These are phyloP conservation scores for Metschnikowia arizonensis DNA, from an alignment of 805 yeast species.

Conservation along the genomic window DNA sequence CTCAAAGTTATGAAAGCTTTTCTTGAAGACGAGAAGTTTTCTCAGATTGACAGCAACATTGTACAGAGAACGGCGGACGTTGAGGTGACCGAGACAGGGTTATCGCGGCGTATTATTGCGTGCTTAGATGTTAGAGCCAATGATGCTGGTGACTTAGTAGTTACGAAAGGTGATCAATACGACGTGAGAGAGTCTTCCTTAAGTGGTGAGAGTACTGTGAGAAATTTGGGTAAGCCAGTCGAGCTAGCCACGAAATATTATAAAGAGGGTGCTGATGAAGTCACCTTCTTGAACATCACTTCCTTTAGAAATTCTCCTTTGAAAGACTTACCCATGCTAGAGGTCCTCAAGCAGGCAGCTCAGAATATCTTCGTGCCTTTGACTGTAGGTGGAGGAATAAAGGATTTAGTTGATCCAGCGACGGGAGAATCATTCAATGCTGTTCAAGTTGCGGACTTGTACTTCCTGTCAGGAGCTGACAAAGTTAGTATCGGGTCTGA, in stretches of 20 bases:
- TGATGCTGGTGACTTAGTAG: constrained; percentile 92
- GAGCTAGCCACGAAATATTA: constrained; percentile 88
- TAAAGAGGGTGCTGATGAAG: constrained; percentile 94
- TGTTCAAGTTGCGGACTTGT: constrained; percentile 81
- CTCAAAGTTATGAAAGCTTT: constrained; percentile 70
- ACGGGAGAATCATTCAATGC: constrained; percentile 74
- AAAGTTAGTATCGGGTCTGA: constrained; percentile 98
- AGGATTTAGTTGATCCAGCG: constrained; percentile 82
- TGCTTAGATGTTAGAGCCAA: constrained; percentile 96
- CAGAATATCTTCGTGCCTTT: constrained; percentile 92
- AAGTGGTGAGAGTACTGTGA: constrained; percentile 54
- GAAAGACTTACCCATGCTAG: constrained; percentile 91
- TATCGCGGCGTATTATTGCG: constrained; percentile 89
- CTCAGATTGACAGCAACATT: constrained; percentile 13
- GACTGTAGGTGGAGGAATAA: constrained; percentile 98
- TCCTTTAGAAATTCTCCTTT: constrained; percentile 94
- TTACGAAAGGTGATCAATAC: constrained; percentile 97
- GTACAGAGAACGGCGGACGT: constrained; percentile 11
- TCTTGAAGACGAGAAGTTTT: constrained; percentile 44
- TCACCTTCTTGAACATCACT: constrained; percentile 91
- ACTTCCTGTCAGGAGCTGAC: constrained; percentile 96
- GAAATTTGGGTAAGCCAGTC: constrained; percentile 96
- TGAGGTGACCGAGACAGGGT: constrained; percentile 42
- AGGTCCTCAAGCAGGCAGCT: constrained; percentile 77
- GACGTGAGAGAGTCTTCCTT: constrained; percentile 75